Conservation (phyloP, 1,284 basidiomycete genomes). For the Calocybe gambosa region DNA sequence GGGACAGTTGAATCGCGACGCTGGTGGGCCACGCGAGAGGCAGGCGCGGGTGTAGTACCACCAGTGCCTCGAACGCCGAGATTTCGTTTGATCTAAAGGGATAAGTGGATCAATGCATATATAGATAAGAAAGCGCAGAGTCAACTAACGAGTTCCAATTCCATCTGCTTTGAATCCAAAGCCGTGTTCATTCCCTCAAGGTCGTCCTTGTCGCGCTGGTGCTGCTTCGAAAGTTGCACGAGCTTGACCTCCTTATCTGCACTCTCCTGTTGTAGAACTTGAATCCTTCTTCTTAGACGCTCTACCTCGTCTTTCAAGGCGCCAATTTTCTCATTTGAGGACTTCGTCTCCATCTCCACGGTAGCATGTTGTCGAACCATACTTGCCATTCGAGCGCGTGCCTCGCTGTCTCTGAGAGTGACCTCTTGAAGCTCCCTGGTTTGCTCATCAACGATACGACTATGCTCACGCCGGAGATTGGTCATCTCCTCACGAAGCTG, state of each 20-base stretch:
- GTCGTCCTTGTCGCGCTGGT: conserved; percentile 69
- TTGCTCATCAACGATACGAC: conserved; percentile 44
- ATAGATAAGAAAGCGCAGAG: not conserved
- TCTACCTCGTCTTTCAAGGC: conserved; percentile 59
- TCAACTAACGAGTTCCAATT: conserved; percentile 72
- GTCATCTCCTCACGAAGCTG: conserved; percentile 48
- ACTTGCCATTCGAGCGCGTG: conserved; percentile 40
- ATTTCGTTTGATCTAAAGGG: conserved; percentile 63
- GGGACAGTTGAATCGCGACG: conserved; percentile 53
- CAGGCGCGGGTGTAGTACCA: conserved; percentile 51
- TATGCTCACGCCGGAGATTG: conserved; percentile 48
- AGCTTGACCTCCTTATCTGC: conserved; percentile 79
- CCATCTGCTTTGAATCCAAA: conserved; percentile 85
- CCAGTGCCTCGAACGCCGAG: conserved; percentile 56
- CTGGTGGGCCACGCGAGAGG: conserved; percentile 23
- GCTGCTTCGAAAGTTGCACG: conserved; percentile 64
- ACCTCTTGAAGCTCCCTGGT: conserved; percentile 44
- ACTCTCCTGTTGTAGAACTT: conserved; percentile 71
- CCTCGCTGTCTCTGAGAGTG: conserved; percentile 39
- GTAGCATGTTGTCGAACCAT: conserved; percentile 48
- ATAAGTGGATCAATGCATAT: not conserved
- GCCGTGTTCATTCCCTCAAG: conserved; percentile 78
- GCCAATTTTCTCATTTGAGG: conserved; percentile 41
- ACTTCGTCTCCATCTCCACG: conserved; percentile 40
- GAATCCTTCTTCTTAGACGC: conserved; percentile 57